Evolutionary conservation across 208 protist species (phyloP).

Genomic region (Vickermania ingenoplastis): DNA sequence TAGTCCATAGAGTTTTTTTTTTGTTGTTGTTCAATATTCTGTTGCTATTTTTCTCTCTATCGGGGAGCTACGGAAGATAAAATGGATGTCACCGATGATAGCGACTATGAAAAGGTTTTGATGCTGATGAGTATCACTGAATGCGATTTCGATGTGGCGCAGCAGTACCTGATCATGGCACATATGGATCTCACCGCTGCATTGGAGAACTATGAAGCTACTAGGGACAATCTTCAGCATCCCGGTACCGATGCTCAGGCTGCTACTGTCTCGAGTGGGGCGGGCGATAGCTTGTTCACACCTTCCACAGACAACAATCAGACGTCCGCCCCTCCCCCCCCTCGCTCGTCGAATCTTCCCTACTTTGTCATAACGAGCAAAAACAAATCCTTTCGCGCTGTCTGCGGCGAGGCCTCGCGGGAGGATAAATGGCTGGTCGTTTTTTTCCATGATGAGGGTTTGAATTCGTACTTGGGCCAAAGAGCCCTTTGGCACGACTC

Average conservation of each 20-base stretch:
- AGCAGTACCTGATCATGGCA: not conserved
- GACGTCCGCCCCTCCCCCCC: too few species aligned
- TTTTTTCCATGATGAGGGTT: not conserved
- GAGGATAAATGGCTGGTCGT: not conserved
- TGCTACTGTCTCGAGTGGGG: too few species aligned
- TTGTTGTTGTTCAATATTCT: too few species aligned
- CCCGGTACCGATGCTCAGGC: not conserved
- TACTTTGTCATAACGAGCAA: not conserved
- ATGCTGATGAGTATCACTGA: not conserved
- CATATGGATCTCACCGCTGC: not conserved
- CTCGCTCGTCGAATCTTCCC: not conserved
- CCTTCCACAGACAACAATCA: too few species aligned
- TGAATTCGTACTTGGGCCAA: not conserved
- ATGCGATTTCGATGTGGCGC: not conserved
- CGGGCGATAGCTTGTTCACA: not conserved
- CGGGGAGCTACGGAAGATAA: too few species aligned
- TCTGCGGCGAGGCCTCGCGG: not conserved
- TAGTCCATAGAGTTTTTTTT: too few species aligned
- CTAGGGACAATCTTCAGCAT: not conserved
- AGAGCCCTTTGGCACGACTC: not conserved
- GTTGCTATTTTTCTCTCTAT: too few species aligned
- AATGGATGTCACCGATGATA: too few species aligned
- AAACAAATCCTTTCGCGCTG: not conserved
- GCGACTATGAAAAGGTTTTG: not conserved
- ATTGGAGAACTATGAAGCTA: not conserved